Evolutionary conservation across 352 stramenopile genomes (phyloP), one percentile per base, ranked within the genome.

Genomic region (Globisporangium heterothallicum): DNA sequence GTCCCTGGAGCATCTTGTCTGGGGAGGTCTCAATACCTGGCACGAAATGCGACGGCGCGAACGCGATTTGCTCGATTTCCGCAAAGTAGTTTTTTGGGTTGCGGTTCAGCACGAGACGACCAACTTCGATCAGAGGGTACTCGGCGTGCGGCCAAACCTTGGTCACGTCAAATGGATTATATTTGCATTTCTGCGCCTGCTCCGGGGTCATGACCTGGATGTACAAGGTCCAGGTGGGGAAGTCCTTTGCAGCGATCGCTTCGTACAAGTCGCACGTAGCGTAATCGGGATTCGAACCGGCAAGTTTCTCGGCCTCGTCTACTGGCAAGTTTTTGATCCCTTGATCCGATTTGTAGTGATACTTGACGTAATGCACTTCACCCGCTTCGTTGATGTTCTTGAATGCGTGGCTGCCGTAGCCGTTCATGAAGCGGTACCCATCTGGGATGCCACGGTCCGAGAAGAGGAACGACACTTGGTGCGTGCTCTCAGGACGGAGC

Each of bases 11-110:
- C 84, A 97, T 93, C 58, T 95, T 94, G 65, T 97, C 88, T 1
- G 58, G 52, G 24, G 64, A 75, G 3, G 87, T 78, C 53, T 96
- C 84, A 43, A 97, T 91, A n/a, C 90, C 89, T 0, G 90, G 88
- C 30, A 97, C 78, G 59, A 97, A 74, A 58, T 97, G 83, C 26
- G 79, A 78, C 18, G 91, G 91, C 6, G 78, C 81, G 68, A 97
- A 97, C 7, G 90, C 89, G 9, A 95, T 58, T 55, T 97, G 91
- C 70, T 97, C 91, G 7, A 97, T 80, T 67, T 97, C 86, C n/a
- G 85, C 84, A 61, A 96, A 96, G 72, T 97, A 97, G 66, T 97
- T 96, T 29, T 73, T 64, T 21, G 91, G 89, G 61, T 97, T 97
- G 38, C 81, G 70, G 71, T 97, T 96, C 4, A 97, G 73, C 22